Evolutionary conservation across 2,329 filamentous ascomycete species (phyloP), one percentile per base, ranked within the genome.

Genomic region (Zelopaecilomyces penicillatus): DNA sequence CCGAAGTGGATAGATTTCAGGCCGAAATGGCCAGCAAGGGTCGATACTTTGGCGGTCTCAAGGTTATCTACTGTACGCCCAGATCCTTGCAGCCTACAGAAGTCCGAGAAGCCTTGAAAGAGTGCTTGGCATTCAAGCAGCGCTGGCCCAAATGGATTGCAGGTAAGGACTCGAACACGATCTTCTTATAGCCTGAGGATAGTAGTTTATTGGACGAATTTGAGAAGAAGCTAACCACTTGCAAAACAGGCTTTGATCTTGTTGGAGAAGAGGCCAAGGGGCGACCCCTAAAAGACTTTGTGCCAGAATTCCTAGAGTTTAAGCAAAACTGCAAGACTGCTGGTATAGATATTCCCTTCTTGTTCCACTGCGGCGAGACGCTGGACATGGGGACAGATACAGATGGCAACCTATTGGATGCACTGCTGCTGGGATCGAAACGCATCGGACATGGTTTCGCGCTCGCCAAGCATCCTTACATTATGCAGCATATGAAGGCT

Each of bases 311-410:
- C 5, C 62, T 81, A 3, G 65, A 67, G 1, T 85, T 85, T 55
- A 65, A 70, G 42, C 54, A 66, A 30, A 63, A 68, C 1, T 86
- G 82, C 62, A 55, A 63, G 5, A 46, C 52, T 1, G 58, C 67
- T 1, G 54, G 57, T 0, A 47, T 83, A 4, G 69, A 79, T 0
- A 83, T 88, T 3, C 84, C 84, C 0, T 86, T 87, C 55, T 67
- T 88, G 34, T 85, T 88, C 55, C 84, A 89, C 63, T 87, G 84
- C 51, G 85, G 84, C 27, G 85, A 89, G 65, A 86, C 84, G 1
- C 68, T 86, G 4, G 80, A 86, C 30, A 72, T 75, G 6, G 83
- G 82, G 33, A 74, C 72, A 27, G 75, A 79, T 5, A 72, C 74
- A 1, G 80, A 87, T 50, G 79, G 74, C 12, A 89, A 88, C 57